Base-by-base conservation (phyloP, 1,139 yeast genomes). In the Scheffersomyces cryptocercus region DNA sequence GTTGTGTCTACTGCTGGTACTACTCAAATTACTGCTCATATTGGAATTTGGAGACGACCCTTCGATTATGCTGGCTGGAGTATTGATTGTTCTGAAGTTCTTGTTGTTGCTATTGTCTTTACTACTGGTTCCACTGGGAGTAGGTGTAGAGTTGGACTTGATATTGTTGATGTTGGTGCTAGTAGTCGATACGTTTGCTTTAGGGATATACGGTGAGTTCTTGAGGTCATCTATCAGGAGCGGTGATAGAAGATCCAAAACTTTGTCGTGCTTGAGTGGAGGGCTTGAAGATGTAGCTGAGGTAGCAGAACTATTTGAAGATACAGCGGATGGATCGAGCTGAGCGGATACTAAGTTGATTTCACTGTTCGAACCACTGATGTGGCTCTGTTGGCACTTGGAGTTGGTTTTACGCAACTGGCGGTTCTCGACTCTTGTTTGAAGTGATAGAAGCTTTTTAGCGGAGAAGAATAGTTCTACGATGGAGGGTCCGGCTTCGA, bases 401-500 rank as follows among this genome's bases (percentile, higher is more conserved):
- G 55, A 48, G 52, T 61, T 69, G 28, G 68, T 68, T 48, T 70
- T 70, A 36, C 79, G 60, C 20, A 68, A 49, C 38, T 67, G 71
- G 43, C 77, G 59, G 53, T 74, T 73, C 47, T 70, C 75, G 36
- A 73, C 71, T 42, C 79, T 54, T 20, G 73, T 64, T 50, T 73
- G 74, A 37, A 73, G 62, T 20, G 69, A 56, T 40, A 73, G 56
- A 36, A 74, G 59, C 49, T 68, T 68, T 51, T 68, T 70, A 5
- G 78, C 79, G 20, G 77, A 72, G 56, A 64, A 58, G 49, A 73
- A 70, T 38, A 74, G 66, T 53, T 74, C 78, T 48, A 67, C 64
- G 28, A 74, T 70, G 20, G 77, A 68, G 9, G 79, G 78, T 13
- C 62, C 67, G n/a, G 55, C 40, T 31, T 54, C 54, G 32, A 59